Base-by-base conservation (phyloP, 2,329 filamentous ascomycete species). In the Ophiostoma fasciatum region DNA sequence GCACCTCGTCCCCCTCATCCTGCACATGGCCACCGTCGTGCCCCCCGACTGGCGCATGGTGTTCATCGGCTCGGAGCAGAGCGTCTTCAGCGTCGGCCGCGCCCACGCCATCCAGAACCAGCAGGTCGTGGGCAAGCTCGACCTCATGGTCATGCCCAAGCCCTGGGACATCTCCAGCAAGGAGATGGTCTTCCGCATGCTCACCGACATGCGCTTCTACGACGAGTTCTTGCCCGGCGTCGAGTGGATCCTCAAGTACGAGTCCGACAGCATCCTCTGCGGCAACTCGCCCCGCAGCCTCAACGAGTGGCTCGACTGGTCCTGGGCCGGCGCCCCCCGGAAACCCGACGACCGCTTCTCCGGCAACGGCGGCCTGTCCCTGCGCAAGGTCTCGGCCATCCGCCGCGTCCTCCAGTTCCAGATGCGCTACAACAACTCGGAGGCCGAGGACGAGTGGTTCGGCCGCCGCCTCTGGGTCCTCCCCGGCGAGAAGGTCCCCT, bases 371-470 rank as follows among this genome's bases (percentile, higher is more conserved):
- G 68, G 69, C 3, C 55, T 73, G 8, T 69, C 67, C 0, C 53
- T 73, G 5, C 62, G 68, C 31, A 60, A 65, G 21, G 56, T 72
- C 2, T 67, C 63, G 2, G 54, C 62, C n/a, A 66, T 72, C 35
- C 52, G 54, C 7, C 56, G 58, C 15, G 53, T 71, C 3, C 55
- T 73, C 11, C 46, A 48, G 22, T 66, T 65, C 43, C 66, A 72
- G 43, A 51, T 52, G 15, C 60, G 68, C n/a, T 57, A 56, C 45
- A 66, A 67, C 50, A 51, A 68, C 47, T 60, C 60, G 10, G 56
- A 63, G 26, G 55, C 67, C 27, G 69, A 73, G 47, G 68, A 71
- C 37, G 60, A 67, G 40, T 74, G 69, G 69, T 66, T 71, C 40
- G 60, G 61, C 11, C 58, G 59, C 42, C 59, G 67, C 3, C 47